Evolutionary conservation across 2,329 filamentous ascomycete species (phyloP).

Genomic region (Cladosporium sp.): DNA sequence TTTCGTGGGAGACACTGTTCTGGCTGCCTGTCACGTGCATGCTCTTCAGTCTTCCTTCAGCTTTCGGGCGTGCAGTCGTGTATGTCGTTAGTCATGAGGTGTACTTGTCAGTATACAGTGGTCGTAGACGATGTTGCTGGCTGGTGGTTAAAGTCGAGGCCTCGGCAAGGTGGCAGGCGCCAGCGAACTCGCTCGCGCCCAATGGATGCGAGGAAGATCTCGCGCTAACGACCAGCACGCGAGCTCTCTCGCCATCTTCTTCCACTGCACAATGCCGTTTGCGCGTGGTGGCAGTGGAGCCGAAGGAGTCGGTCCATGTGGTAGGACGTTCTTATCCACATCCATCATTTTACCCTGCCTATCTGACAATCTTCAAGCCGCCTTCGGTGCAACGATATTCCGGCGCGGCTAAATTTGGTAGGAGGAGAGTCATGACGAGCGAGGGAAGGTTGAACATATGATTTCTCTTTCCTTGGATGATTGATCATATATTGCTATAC

Average conservation of each 20-base stretch:
- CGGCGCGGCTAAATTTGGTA: slow-evolving; percentile 6
- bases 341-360: not conserved
- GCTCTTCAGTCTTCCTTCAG: not conserved
- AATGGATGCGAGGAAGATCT: not conserved
- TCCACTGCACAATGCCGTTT: not conserved
- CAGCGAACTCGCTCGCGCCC: not conserved
- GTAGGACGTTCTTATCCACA: not conserved
- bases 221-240: not conserved
- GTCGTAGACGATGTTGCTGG: not conserved
- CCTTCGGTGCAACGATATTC: slow-evolving; percentile 9
- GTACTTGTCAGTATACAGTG: not conserved
- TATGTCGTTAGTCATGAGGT: not conserved
- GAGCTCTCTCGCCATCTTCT: not conserved
- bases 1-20: not conserved
- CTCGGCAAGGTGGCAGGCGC: slow-evolving; percentile 5
- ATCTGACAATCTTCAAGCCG: not conserved
- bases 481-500: not conserved
- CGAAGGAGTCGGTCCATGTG: slow-evolving; percentile 6
- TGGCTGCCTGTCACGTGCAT: not conserved
- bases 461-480: not conserved
- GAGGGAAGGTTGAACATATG: not conserved
- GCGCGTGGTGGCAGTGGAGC: not conserved
- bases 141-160: slow-evolving; percentile 9
- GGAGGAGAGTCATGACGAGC: not conserved
- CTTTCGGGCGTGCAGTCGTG: not conserved